Base-by-base conservation (phyloP, 2,329 filamentous ascomycete genomes). In the Diaporthe amygdali region DNA sequence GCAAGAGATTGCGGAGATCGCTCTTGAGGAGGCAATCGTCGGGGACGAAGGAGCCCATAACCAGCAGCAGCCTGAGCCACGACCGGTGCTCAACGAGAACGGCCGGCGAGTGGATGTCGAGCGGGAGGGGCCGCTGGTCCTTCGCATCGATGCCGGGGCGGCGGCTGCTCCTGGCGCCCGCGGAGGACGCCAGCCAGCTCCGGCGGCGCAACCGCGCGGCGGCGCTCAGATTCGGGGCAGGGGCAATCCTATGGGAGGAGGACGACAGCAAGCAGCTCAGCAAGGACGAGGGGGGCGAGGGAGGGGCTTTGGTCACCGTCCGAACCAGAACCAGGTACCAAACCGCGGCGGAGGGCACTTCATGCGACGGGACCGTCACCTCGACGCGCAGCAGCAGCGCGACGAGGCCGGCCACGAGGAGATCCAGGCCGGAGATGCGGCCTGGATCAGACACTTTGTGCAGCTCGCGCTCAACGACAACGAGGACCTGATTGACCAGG, bases 381-480 rank as follows among this genome's bases (percentile, higher is more conserved):
- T 68, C 44, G n/a, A 39, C 68, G 66, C 41, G 59, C 46, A 70
- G 61, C 34, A 56, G 54, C 44, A 37, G 37, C 66, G 64, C 52
- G 67, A 68, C 20, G 63, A 56, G 10, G 63, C 37, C 34, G 71
- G 27, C 22, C 49, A 75, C 73, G 70, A 70, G 15, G 82, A 78
- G 66, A 79, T 89, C 64, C 81, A 88, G 74, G 80, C 82, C n/a
- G 79, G 77, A 25, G 83, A 88, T 70, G 82, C 82, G 73, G 86
- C 84, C 41, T 89, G 87, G 87, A 81, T 89, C 54, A 82, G 86
- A 59, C 83, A 84, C 68, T 89, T 89, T 76, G 86, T 89, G 61
- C 84, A 84, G 77, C 82, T 88, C 75, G 87, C 87, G 4, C 80
- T 89, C 67, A 80, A 85, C 41, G 87, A 89, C 74, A 81, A 85